phyloP scores from a whole-genome alignment of 345 rosid genomes.

The Salix viminalis region DNA sequence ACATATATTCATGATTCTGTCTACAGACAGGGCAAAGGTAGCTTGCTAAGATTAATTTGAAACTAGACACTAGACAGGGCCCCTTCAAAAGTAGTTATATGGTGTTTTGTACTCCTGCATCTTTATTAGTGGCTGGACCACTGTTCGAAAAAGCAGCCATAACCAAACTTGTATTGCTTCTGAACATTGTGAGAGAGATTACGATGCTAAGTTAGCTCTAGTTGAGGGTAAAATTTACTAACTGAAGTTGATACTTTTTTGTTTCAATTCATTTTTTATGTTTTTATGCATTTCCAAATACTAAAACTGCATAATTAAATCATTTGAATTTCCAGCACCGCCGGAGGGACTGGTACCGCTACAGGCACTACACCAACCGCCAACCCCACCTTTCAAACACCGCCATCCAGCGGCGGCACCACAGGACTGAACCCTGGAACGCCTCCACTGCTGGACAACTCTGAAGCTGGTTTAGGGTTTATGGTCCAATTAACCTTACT shows the following conservation, averaged over 20 bases:
- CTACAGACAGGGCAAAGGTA: not conserved
- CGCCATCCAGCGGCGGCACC: constrained; percentile 16
- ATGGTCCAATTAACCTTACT: constrained; percentile 3
- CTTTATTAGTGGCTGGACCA: too few species aligned
- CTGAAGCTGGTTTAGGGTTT: constrained; percentile 21
- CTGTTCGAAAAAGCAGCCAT: not conserved
- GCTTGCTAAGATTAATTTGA: not conserved
- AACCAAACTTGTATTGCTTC: not conserved
- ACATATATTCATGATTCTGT: too few species aligned
- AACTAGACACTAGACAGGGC: too few species aligned
- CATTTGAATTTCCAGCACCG: constrained; percentile 32
- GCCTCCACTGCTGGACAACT: constrained; percentile 22
- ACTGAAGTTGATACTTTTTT: too few species aligned
- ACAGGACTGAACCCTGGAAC: constrained; percentile 11
- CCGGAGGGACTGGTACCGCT: constrained; percentile 33
- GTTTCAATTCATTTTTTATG: too few species aligned
- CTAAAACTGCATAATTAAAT: constrained; percentile 7
- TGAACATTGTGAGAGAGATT: not conserved
- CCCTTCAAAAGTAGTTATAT: not conserved
- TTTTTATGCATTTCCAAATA: too few species aligned
- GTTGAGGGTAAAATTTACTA: too few species aligned
- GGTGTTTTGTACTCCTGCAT: not conserved
- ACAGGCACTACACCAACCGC: constrained; percentile 17
- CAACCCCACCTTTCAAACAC: constrained; percentile 12
- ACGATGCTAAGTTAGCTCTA: too few species aligned